Evolutionary conservation across 805 yeast genomes (phyloP).

Genomic region (Saccharomycopsis microspora): DNA sequence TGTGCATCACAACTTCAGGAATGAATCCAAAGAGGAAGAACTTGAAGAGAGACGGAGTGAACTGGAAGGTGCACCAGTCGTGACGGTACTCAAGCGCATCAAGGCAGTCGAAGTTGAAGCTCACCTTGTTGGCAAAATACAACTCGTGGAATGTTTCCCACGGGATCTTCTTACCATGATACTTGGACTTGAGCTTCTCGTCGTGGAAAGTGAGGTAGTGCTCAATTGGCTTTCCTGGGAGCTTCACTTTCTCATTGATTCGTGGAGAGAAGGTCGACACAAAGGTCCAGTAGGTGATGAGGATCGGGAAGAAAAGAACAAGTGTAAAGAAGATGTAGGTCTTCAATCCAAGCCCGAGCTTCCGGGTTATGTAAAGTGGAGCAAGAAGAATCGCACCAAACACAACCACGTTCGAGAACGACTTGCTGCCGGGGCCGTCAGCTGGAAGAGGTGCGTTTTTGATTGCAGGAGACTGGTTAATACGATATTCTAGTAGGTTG

Average conservation of each 20-base stretch:
- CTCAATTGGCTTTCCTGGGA: conserved; percentile 71
- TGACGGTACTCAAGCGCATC: conserved; percentile 81
- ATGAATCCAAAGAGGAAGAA: conserved; percentile 80
- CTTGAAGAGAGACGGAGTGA: conserved; percentile 66
- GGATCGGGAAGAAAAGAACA: conserved; percentile 52
- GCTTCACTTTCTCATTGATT: conserved; percentile 60
- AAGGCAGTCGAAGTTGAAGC: conserved; percentile 78
- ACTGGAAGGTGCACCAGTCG: conserved; percentile 80
- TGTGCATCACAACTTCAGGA: conserved; percentile 87
- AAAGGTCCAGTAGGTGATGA: conserved; percentile 76
- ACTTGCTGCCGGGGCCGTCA: conserved; percentile 79
- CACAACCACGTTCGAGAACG: conserved; percentile 54
- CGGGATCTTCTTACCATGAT: conserved; percentile 74
- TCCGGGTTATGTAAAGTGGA: conserved; percentile 53
- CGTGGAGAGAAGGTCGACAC: conserved; percentile 72
- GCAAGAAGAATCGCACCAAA: conserved; percentile 37
- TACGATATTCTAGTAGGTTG: too few species aligned
- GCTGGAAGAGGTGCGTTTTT: conserved; percentile 84
- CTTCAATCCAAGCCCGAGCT: conserved; percentile 59
- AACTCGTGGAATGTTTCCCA: conserved; percentile 88
- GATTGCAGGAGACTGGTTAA: conserved; percentile 47
- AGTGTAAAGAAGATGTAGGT: conserved; percentile 51
- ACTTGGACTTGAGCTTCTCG: conserved; percentile 52
- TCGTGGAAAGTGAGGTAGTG: conserved; percentile 76
- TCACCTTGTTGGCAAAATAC: conserved; percentile 73